Base-by-base conservation (phyloP, 768 basidiomycete genomes). In the Boletus eberwhitei region DNA sequence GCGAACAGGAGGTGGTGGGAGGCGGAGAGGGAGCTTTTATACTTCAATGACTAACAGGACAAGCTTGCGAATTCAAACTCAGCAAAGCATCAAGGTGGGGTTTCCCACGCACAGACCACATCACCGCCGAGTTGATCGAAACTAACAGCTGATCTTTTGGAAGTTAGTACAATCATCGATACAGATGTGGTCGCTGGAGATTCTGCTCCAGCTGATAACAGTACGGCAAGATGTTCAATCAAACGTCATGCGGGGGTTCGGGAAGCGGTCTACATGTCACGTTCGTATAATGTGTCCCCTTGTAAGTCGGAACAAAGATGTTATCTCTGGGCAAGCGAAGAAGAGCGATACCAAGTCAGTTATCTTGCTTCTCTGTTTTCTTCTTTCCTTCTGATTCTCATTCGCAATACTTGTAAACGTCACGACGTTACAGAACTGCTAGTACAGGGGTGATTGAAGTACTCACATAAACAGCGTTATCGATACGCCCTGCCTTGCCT, bases 21-120 rank as follows among this genome's bases (percentile, higher is more conserved):
- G 70, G 62, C 59, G 64, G 54, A 58, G 65, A 61, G 57, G 16
- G 24, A 59, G 61, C 74, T 76, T 76, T 75, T 75, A 75, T 75
- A 75, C 52, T 69, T 64, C 64, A 67, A 71, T 74, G 59, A 51
- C 64, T 53, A 59, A 68, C 65, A 57, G 62, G 73, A 74, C 62
- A 74, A 59, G 66, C 67, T 70, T 68, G 59, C 56, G 71, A 67
- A 58, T 76, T 76, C 67, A 73, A 74, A 75, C 77, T 76, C 77
- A 72, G 78, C 73, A 59, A 14, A 26, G 46, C 48, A 59, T 68
- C 50, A 50, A 0, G 3, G 51, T 32, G 31, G 35, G 7, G 45
- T 9, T 72, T 79, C 78, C 70, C 77, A 78, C 77, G 77, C 78
- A 79, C 75, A 58, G 76, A 71, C 77, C 77, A 68, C 14, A 2